These are phyloP conservation scores for Magnusiomyces ingens DNA, from an alignment of 1,139 yeast species.

Conservation along the genomic window DNA sequence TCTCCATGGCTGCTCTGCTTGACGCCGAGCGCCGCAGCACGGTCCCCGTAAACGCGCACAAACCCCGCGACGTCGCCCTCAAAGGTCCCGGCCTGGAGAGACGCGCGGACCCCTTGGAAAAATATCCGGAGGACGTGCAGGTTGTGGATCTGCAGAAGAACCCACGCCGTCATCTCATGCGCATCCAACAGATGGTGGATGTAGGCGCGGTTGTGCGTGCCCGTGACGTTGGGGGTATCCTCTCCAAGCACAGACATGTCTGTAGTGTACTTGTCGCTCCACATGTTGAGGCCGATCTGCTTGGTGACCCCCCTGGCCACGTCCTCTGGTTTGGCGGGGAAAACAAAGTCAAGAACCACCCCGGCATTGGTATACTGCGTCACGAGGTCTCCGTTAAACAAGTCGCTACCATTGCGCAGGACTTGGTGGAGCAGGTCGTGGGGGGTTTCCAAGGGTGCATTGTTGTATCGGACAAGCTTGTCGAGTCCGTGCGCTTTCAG, in stretches of 20 bases:
- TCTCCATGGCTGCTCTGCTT: not conserved
- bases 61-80: slow-evolving; percentile 25
- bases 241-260: slow-evolving; percentile 27
- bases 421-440: slow-evolving; percentile 31
- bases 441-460: slow-evolving; percentile 26
- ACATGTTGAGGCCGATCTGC: slow-evolving; percentile 29
- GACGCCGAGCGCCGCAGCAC: not conserved
- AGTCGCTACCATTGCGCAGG: slow-evolving; percentile 30
- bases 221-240: slow-evolving; percentile 21
- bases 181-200: slow-evolving; percentile 38
- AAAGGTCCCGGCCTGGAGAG: slow-evolving; percentile 31
- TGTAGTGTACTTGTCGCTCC: slow-evolving; percentile 28
- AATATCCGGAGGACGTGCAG: slow-evolving; percentile 26
- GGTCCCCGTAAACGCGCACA: slow-evolving; percentile 24
- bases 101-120: slow-evolving; percentile 29
- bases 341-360: slow-evolving; percentile 31
- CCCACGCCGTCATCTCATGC: slow-evolving; percentile 39
- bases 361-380: slow-evolving; percentile 34
- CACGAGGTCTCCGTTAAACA: slow-evolving; percentile 31
- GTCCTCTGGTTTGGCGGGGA: slow-evolving; percentile 22
- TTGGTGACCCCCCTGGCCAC: slow-evolving; percentile 1
- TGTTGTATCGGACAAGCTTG: slow-evolving; percentile 22
- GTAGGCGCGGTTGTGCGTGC: slow-evolving; percentile 34
- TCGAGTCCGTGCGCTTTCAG: slow-evolving; percentile 10
- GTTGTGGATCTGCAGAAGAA: slow-evolving; percentile 37